Base-by-base conservation (phyloP, 2,329 filamentous ascomycete genomes). In the Sclerotinia nivalis region DNA sequence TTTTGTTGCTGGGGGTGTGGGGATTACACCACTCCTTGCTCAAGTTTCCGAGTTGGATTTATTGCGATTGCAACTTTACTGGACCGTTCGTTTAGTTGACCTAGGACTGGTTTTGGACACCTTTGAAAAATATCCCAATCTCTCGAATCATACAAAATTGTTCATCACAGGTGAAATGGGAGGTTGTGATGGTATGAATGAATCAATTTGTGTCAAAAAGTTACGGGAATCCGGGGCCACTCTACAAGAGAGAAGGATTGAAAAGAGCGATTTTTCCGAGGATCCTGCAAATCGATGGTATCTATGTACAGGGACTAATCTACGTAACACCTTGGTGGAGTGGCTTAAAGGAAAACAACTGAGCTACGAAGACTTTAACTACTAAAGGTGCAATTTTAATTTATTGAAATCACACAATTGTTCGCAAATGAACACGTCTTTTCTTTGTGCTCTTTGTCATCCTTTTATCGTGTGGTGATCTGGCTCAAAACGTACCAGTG, bases 1-100 rank as follows among this genome's bases (percentile, higher is more conserved):
- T 0, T 96, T 94, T 73, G 80, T 96, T 4, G 92, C 92, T 8
- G 92, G 87, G 0, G 93, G 93, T 4, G 91, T 97, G 9, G 93
- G 93, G 0, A 92, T 96, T 71, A 97, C 93, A 40, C 93, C 93
- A 1, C 75, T 96, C 4, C 82, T 96, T n/a, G 88, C 89, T 0
- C 91, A 93, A 74, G 83, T 88, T n/a, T 82, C 80, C 0, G 79
- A 84, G 8, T 77, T 93, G 0, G 78, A 82, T 70, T 72, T 81
- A 7, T 74, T 78, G 1, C 76, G 78, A 4, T 77, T 96, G 50
- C 80, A 75, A 37, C 77, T 96, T 6, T 82, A 93, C 1, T 96
- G 93, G 93, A 89, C 87, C 1, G 74, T 94, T 5, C 82, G 85
- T 9, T 78, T 79, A 0, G 83, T 82, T 3, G 93, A 96, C 79